Percentiles rank a stretch among this genome's conserved stretches.
These are phyloP conservation scores for Linum tenue DNA, from an alignment of 345 rosid genomes.

Conservation along the genomic window DNA sequence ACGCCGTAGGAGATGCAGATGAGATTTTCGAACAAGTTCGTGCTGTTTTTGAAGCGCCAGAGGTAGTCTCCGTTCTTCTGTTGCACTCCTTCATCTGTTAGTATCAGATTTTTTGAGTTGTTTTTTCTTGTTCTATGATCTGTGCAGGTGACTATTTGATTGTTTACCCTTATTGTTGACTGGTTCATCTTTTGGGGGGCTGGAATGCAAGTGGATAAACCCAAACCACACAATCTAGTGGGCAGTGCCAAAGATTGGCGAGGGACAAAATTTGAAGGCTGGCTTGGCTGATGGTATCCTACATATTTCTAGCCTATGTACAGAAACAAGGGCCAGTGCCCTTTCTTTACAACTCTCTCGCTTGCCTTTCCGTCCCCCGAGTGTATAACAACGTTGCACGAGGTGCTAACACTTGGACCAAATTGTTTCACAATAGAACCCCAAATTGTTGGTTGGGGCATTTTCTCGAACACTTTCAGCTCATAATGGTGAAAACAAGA, in stretches of 20 bases:
- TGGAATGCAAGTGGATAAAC: background rate
- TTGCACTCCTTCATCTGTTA: background rate
- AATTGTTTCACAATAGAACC: no score
- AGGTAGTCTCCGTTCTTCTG: conserved; percentile 26
- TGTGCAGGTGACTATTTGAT: background rate
- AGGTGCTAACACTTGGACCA: background rate
- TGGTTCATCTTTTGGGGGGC: background rate
- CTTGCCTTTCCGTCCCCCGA: background rate
- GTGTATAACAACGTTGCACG: background rate
- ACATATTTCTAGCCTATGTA: no score
- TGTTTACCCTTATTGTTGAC: background rate
- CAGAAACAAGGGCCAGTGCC: background rate
- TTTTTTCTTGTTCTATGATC: background rate
- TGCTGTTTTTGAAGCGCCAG: conserved; percentile 43
- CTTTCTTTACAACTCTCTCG: background rate
- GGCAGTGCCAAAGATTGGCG: background rate
- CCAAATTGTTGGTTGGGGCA: background rate
- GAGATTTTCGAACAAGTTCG: conserved; percentile 71
- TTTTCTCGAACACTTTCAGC: background rate
- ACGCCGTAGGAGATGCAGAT: conserved; percentile 75
- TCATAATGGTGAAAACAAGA: background rate
- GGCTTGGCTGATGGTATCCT: background rate
- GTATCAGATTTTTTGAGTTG: background rate
- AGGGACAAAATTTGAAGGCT: background rate
- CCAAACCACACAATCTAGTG: no score